Conservation (phyloP, 1,284 basidiomycete species). For the Agaricales sp. region DNA sequence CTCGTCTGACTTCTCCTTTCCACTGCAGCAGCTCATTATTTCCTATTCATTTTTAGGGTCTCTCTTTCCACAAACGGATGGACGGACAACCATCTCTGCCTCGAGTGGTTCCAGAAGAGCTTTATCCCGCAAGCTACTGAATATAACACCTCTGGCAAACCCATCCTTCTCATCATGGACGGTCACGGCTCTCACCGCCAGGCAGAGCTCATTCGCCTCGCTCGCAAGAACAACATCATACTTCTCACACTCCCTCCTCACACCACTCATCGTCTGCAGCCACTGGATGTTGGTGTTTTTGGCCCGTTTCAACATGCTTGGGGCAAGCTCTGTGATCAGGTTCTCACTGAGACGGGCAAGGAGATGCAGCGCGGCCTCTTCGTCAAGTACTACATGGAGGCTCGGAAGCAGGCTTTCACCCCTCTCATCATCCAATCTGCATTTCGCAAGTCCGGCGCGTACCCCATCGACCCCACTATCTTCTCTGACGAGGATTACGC, state of each 20-base stretch:
- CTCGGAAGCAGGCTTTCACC: constrained; percentile 9
- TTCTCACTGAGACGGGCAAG: neutral
- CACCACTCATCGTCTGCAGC: constrained; percentile 18
- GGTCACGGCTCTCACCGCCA: constrained; percentile 3
- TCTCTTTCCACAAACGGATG: constrained; percentile 8
- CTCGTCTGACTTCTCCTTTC: too few species aligned
- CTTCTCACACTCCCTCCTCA: constrained; percentile 17
- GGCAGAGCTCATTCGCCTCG: constrained; percentile 1
- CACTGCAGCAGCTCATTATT: too few species aligned
- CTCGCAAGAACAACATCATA: constrained; percentile 4
- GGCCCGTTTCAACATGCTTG: constrained; percentile 8
- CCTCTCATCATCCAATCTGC: constrained; percentile 10
- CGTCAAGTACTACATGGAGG: constrained; percentile 10
- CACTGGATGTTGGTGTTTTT: constrained; percentile 16
- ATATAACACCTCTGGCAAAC: neutral
- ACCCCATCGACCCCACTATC: constrained; percentile 10
- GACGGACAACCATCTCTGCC: constrained; percentile 8
- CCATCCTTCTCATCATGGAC: neutral
- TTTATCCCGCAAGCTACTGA: neutral
- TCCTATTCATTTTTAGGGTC: constrained; percentile 5
- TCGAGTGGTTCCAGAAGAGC: constrained; percentile 2
- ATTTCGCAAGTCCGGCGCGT: constrained; percentile 13
- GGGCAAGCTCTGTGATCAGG: neutral
- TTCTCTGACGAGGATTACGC: constrained; percentile 7
- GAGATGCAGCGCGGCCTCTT: constrained; percentile 12